phyloP scores from a whole-genome alignment of 805 yeast species.

The Wickerhamiella dianesei region DNA sequence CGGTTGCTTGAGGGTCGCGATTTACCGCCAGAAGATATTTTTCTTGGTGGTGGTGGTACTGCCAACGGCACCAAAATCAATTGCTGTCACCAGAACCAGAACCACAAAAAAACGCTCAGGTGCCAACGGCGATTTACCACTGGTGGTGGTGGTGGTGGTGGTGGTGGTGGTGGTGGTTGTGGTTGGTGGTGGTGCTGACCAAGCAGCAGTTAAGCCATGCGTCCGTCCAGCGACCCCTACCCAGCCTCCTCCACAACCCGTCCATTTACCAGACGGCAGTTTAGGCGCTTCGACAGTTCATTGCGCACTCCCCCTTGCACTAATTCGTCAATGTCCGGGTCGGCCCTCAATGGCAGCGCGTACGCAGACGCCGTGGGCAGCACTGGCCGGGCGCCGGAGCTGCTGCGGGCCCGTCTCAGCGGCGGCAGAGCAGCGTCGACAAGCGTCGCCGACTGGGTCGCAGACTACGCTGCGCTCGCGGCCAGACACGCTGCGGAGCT shows the following conservation, averaged over 20 bases:
- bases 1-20: too few relatives aligned
- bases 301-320: not conserved
- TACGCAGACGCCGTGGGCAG: slow-evolving; percentile 17
- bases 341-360: not conserved
- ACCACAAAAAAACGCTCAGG: too few relatives aligned
- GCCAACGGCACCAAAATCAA: too few relatives aligned
- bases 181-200: too few relatives aligned
- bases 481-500: slow-evolving; percentile 37
- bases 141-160: too few relatives aligned
- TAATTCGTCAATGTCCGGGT: not conserved
- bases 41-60: too few relatives aligned
- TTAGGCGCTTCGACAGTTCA: not conserved
- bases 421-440: slow-evolving; percentile 44
- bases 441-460: slow-evolving; percentile 48
- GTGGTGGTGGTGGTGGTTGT: too few relatives aligned
- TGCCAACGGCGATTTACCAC: too few relatives aligned
- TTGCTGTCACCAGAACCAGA: too few relatives aligned
- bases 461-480: slow-evolving; percentile 38
- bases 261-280: not conserved
- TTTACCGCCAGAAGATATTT: too few relatives aligned
- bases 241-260: not conserved
- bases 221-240: not conserved
- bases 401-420: slow-evolving; percentile 41
- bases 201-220: too few relatives aligned
- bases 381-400: slow-evolving; percentile 40